phyloP scores from a whole-genome alignment of 1,284 basidiomycete species.

The Coniophora puteana region DNA sequence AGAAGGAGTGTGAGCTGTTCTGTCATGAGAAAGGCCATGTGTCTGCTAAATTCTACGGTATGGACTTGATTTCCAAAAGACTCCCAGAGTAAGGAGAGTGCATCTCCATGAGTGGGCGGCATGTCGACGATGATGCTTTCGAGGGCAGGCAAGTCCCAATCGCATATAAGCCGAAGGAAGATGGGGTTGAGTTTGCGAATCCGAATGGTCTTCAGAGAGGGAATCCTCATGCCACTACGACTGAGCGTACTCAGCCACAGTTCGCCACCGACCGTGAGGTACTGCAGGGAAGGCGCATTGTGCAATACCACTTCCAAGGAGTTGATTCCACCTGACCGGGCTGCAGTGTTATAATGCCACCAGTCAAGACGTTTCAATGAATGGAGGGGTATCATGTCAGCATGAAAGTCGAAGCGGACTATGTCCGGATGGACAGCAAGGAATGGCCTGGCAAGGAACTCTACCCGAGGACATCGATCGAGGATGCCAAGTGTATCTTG shows the following conservation, averaged over 20 bases:
- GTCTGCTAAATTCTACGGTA: slow-evolving; percentile 53
- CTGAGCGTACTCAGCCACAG: slow-evolving; percentile 27
- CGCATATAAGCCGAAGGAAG: slow-evolving; percentile 44
- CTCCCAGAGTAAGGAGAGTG: slow-evolving; percentile 39
- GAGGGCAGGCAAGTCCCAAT: slow-evolving; percentile 54
- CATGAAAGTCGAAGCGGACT: slow-evolving; percentile 52
- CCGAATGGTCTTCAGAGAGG: slow-evolving; percentile 46
- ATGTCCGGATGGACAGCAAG: slow-evolving; percentile 19
- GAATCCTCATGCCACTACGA: slow-evolving; percentile 33
- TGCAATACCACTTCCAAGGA: slow-evolving; percentile 49
- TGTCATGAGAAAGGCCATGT: slow-evolving; percentile 45
- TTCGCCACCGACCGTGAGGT: slow-evolving; percentile 54
- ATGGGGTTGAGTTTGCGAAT: slow-evolving; percentile 46
- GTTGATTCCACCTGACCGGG: slow-evolving; percentile 64
- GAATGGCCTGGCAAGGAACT: slow-evolving; percentile 53
- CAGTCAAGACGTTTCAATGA: slow-evolving; percentile 64
- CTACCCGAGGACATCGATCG: slow-evolving; percentile 43
- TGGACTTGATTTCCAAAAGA: slow-evolving; percentile 46
- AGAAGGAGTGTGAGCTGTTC: slow-evolving; percentile 47
- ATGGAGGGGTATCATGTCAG: slow-evolving; percentile 39
- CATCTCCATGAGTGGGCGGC: slow-evolving; percentile 17
- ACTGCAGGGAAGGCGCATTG: slow-evolving; percentile 50
- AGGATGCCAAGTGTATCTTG: slow-evolving; percentile 40
- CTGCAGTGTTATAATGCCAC: slow-evolving; percentile 59
- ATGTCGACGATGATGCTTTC: slow-evolving; percentile 34